Evolutionary conservation across 2,329 filamentous ascomycete species (phyloP).

Genomic region (Aschersonia sp.): DNA sequence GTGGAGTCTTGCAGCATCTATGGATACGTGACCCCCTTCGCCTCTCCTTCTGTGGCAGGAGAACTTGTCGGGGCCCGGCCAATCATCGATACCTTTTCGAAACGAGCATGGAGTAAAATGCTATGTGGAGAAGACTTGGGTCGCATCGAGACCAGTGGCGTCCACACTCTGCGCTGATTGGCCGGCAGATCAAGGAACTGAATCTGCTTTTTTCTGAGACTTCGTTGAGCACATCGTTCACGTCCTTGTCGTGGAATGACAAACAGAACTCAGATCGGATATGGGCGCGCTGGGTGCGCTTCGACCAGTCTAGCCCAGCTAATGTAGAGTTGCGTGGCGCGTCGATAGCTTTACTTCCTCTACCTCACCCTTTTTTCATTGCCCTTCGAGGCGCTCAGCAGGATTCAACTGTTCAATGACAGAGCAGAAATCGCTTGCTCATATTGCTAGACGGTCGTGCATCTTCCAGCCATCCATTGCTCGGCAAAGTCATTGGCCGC

Average conservation of each 20-base stretch:
- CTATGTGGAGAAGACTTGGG: neutral
- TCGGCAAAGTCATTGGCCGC: too few relatives aligned
- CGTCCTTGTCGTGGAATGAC: neutral
- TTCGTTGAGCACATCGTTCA: neutral
- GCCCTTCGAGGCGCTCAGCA: too few relatives aligned
- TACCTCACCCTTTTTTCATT: too few relatives aligned
- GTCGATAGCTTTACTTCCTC: too few relatives aligned
- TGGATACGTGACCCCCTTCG: neutral
- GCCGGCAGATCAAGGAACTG: neutral
- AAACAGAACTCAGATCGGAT: neutral
- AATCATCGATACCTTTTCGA: neutral
- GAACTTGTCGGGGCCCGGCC: neutral
- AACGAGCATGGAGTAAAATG: neutral
- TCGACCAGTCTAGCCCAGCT: too few relatives aligned
- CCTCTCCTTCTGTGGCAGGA: neutral
- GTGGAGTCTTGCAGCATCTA: neutral
- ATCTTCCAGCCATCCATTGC: too few relatives aligned
- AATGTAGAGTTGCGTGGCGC: too few relatives aligned
- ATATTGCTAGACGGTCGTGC: too few relatives aligned
- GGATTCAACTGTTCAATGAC: too few relatives aligned
- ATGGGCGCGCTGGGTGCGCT: too few relatives aligned
- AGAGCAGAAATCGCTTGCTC: too few relatives aligned
- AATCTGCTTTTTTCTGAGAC: neutral
- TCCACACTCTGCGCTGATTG: neutral
- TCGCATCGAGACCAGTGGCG: constrained; percentile 2